Evolutionary conservation across 768 basidiomycete species (phyloP).

Genomic region (Melanogaster broomeanus): DNA sequence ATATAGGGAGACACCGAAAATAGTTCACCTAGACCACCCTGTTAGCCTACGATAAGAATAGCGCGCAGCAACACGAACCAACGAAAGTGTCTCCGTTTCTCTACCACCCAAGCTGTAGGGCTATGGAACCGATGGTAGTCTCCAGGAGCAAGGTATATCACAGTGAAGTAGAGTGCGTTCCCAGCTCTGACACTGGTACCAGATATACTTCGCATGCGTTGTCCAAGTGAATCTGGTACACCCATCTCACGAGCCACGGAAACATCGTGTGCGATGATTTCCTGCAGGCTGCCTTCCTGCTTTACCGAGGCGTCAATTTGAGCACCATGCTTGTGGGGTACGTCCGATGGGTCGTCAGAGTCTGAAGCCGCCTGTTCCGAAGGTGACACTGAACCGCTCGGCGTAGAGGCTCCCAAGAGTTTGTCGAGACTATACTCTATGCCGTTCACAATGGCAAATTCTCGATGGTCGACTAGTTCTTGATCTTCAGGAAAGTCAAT

Average conservation of each 20-base stretch:
- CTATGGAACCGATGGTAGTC: slow-evolving; percentile 99
- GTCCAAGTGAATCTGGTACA: slow-evolving; percentile 40
- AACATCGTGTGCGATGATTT: slow-evolving; percentile 64
- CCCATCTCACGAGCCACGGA: slow-evolving; percentile 78
- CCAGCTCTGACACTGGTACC: slow-evolving; percentile 63
- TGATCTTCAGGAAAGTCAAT: slow-evolving; percentile 44
- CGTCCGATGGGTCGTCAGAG: slow-evolving; percentile 22
- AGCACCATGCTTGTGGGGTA: slow-evolving; percentile 60
- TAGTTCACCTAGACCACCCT: slow-evolving; percentile 66
- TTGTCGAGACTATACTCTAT: slow-evolving; percentile 94
- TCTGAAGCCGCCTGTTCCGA: slow-evolving; percentile 14
- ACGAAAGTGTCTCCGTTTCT: slow-evolving; percentile 94
- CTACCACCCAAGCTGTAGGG: slow-evolving; percentile 96
- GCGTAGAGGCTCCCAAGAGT: slow-evolving; percentile 64
- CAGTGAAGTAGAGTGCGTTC: slow-evolving; percentile 87
- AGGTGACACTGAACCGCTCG: slow-evolving; percentile 40
- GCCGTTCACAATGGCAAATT: slow-evolving; percentile 96
- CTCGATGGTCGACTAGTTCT: slow-evolving; percentile 76
- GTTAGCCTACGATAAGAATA: neutral
- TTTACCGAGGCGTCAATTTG: slow-evolving; percentile 77
- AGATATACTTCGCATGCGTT: slow-evolving; percentile 38
- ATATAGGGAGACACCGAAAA: slow-evolving; percentile 97
- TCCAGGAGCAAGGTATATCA: slow-evolving; percentile 97
- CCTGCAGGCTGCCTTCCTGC: slow-evolving; percentile 50
- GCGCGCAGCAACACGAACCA: slow-evolving; percentile 46